These are phyloP conservation scores for Aspergillus sp. DNA, from an alignment of 2,329 filamentous ascomycete species.

Conservation along the genomic window DNA sequence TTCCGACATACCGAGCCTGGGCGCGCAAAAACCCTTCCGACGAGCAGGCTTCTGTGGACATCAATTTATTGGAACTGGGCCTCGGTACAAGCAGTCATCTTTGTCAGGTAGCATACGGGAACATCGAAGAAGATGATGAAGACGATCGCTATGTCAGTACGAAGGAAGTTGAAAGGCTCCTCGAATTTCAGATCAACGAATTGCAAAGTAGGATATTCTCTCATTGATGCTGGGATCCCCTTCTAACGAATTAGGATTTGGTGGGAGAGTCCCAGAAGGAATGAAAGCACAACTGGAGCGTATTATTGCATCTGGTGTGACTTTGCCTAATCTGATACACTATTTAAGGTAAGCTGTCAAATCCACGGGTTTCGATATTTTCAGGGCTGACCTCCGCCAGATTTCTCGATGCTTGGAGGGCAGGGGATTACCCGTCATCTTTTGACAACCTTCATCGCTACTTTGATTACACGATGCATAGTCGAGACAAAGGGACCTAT, in stretches of 20 bases:
- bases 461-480: slow-evolving; percentile 94
- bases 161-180: slow-evolving; percentile 74
- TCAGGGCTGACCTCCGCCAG: slow-evolving; percentile 42
- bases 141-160: slow-evolving; percentile 60
- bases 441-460: slow-evolving; percentile 92
- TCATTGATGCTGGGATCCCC: not conserved
- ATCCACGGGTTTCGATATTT: not conserved
- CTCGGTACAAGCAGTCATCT: slow-evolving; percentile 53
- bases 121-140: slow-evolving; percentile 42
- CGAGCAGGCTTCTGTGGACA: slow-evolving; percentile 56
- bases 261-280: slow-evolving; percentile 72
- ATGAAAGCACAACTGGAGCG: slow-evolving; percentile 70
- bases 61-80: slow-evolving; percentile 60
- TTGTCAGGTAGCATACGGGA: slow-evolving; percentile 52
- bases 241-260: slow-evolving; percentile 59
- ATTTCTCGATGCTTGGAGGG: slow-evolving; percentile 89
- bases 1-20: slow-evolving; percentile 67
- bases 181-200: slow-evolving; percentile 86
- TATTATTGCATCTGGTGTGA: slow-evolving; percentile 65
- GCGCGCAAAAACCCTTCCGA: slow-evolving; percentile 52
- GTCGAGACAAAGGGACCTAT: slow-evolving; percentile 78
- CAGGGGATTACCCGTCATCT: slow-evolving; percentile 83
- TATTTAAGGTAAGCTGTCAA: slow-evolving; percentile 62
- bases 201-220: slow-evolving; percentile 65
- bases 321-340: slow-evolving; percentile 72